phyloP scores from a whole-genome alignment of 306 rosid genomes.

The Vigna hirtella region DNA sequence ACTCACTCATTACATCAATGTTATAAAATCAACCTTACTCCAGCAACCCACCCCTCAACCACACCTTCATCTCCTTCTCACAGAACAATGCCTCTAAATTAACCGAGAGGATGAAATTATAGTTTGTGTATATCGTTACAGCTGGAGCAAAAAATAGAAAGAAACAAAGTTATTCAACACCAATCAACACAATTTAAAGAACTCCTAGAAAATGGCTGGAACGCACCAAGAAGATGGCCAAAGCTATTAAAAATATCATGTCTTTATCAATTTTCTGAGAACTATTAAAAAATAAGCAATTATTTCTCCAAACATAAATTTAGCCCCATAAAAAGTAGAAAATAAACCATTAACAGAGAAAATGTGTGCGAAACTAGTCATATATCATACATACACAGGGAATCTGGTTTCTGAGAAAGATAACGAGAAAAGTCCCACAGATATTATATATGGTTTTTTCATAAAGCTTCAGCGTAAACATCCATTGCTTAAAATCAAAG shows the following conservation, averaged over 20 bases:
- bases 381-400: background rate
- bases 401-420: background rate
- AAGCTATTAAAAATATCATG: too few relatives aligned
- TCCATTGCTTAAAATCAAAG: constrained; percentile 12
- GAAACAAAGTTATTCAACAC: constrained; percentile 12
- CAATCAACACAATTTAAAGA: constrained; percentile 1
- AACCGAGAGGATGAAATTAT: background rate
- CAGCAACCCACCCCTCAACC: constrained; percentile 4
- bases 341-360: background rate
- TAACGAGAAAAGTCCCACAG: constrained; percentile 3
- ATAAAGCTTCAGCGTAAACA: constrained; percentile 33
- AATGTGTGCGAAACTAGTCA: constrained; percentile 3
- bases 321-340: background rate
- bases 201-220: background rate
- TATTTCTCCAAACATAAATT: background rate
- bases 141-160: background rate
- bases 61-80: constrained; percentile 14
- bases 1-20: too few relatives aligned
- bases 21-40: constrained; percentile 1
- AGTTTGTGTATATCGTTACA: constrained; percentile 2
- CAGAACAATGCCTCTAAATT: constrained; percentile 10
- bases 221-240: background rate
- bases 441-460: constrained; percentile 26
- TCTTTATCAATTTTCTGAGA: too few relatives aligned
- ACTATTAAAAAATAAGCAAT: background rate